Evolutionary conservation across 129 eudicot genomes (phyloP), one percentile per base, ranked within the genome.

Genomic region (Pittosporum tobira): DNA sequence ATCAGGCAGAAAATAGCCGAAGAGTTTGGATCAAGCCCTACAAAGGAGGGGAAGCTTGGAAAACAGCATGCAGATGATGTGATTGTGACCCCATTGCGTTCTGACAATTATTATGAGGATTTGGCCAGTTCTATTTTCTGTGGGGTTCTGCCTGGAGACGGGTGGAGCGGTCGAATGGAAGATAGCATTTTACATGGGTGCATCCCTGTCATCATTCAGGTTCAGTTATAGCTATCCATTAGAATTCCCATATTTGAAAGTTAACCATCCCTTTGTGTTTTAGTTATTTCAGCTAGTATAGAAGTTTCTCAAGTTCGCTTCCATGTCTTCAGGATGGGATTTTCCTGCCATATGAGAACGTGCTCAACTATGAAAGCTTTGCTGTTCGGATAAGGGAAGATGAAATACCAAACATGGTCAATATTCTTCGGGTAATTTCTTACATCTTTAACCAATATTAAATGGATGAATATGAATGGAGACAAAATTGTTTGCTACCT

Each of bases 91-190:
- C 71, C 90, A 14, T 16, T 69, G n/a, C 96, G 81, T 28, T 68
- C 94, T 19, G 83, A 78, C 11, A 75, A 79, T 64, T 91, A 91
- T 66, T 74, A 81, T 3, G 81, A 77, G 34, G 87, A 72, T 62
- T 48, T 91, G 64, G 98, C 98, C 1, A 83, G 71, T 66, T 91
- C 98, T 5, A 51, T 79, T 20, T 91, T 91, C 48, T 91, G 98
- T 72, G 98, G 98, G 71, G 98, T 83, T 54, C 76, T 91, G 87
- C 98, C 98, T 43, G 98, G 98, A 42, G 98, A 91, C 61, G 98
- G 98, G 44, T 91, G 98, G 98, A 91, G 98, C 61, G 98, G 98
- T 54, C 77, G 98, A 64, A 83, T 91, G 94, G 98, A 91, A 78
- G 98, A 91, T 61, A 83, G 98, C 66, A 76, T 91, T 71, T 74